Evolutionary conservation across 2,329 filamentous ascomycete species (phyloP), one percentile per base, ranked within the genome.

Genomic region (Trichoderma arundinaceum): DNA sequence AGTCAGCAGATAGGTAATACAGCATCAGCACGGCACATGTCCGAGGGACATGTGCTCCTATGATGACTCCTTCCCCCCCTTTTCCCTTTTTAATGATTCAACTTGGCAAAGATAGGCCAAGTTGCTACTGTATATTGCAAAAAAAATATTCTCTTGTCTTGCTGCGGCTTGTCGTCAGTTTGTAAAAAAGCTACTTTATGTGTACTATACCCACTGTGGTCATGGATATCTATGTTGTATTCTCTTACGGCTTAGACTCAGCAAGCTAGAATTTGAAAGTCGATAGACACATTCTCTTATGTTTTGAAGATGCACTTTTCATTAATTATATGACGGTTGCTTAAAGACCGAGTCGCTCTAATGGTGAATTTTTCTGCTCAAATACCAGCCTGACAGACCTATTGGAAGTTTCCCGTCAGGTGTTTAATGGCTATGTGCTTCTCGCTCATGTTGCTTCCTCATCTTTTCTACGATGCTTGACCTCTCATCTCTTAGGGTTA

Each of bases 401-500:
- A 7, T 22, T 59, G 15, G 10, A 22, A 22, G 15, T 4, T 10
- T 51, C n/a, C 48, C 22, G 4, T 35, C 6, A 8, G 17, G 10
- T 7, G 32, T 2, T 46, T 46, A 66, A 8, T 62, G 58, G 35
- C 32, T 49, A 9, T 66, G 65, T 7, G 28, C 44, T 43, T 60
- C 49, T 10, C 63, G 61, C 51, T 74, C 61, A 7, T 62, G 66
- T 35, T 68, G 62, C 59, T 68, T 75, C 69, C 73, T 75, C 73
- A 81, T 80, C 68, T 77, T 78, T 7, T 72, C 72, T 9, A 80
- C 66, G 2, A 85, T 73, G 19, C 75, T 78, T 4, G 72, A 69
- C n/a, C 79, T 74, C 80, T 92, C 90, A 72, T 92, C 90, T 60
- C 87, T 82, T 71, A 92, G 76, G 4, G 87, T 90, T 35, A 89